Percentiles rank a stretch among this genome's conserved stretches.
These are phyloP conservation scores for Metarhizium album DNA, from an alignment of 2,329 filamentous ascomycete species.

Conservation along the genomic window DNA sequence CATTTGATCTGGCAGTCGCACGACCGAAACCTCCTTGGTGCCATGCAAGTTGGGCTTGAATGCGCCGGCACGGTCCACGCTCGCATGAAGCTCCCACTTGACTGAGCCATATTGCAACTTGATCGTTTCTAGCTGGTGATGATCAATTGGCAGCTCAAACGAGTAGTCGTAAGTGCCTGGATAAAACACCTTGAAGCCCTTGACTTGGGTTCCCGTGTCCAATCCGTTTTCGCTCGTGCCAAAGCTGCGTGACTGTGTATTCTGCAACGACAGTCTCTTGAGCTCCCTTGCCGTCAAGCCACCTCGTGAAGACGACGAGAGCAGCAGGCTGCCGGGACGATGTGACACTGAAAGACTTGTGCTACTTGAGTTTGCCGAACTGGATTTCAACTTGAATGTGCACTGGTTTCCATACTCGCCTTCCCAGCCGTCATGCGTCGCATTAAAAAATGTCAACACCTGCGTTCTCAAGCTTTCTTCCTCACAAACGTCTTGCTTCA, in stretches of 20 bases:
- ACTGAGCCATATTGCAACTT: constrained; percentile 79
- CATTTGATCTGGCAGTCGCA: constrained; percentile 76
- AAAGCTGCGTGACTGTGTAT: constrained; percentile 76
- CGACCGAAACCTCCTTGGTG: constrained; percentile 69
- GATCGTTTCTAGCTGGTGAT: constrained; percentile 79
- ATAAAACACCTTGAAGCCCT: constrained; percentile 77
- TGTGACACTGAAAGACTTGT: constrained; percentile 18
- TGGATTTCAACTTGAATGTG: constrained; percentile 37
- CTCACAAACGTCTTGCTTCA: constrained; percentile 74
- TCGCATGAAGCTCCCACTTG: constrained; percentile 78
- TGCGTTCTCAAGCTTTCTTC: constrained; percentile 81
- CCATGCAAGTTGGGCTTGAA: constrained; percentile 85
- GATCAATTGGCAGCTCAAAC: constrained; percentile 84
- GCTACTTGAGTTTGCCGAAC: constrained; percentile 23
- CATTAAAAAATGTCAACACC: constrained; percentile 87
- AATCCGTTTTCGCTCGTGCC: constrained; percentile 64
- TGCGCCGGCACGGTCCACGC: constrained; percentile 74
- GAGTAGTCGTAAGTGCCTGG: constrained; percentile 58
- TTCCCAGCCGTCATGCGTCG: constrained; percentile 50
- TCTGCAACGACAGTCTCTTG: constrained; percentile 65
- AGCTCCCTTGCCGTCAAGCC: constrained; percentile 35
- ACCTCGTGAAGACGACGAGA: constrained; percentile 15
- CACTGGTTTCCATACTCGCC: constrained; percentile 54
- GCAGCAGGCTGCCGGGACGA: constrained; percentile 10
- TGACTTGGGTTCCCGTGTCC: constrained; percentile 46